phyloP scores from a whole-genome alignment of 441 rosid genomes.

The Kokia cookei region DNA sequence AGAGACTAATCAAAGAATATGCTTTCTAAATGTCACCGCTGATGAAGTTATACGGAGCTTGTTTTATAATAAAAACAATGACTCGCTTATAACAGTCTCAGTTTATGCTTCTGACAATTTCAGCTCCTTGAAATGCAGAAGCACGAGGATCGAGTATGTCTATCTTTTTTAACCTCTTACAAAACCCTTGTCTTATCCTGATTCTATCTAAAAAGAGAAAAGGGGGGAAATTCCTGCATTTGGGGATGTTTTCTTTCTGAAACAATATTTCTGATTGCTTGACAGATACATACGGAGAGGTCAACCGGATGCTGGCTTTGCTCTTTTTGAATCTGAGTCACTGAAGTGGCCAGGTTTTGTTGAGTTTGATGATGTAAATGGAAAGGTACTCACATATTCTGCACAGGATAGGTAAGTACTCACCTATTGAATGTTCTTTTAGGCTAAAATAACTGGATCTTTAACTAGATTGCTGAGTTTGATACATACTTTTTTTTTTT shows the following conservation, averaged over 20 bases:
- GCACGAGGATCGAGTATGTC: slow-evolving; percentile 43
- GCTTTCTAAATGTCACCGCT: slow-evolving; percentile 43
- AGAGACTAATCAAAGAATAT: slow-evolving; percentile 47
- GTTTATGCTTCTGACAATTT: slow-evolving; percentile 45
- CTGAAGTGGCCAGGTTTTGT: slow-evolving; percentile 82
- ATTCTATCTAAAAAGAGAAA: not conserved
- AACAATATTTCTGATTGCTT: not conserved
- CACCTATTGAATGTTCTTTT: not conserved
- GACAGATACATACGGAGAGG: slow-evolving; percentile 56
- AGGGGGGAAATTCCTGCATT: not conserved
- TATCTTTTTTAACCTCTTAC: not conserved
- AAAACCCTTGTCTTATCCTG: not conserved
- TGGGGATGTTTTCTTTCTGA: not conserved
- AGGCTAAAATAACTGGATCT: not conserved
- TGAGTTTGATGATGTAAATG: slow-evolving; percentile 80
- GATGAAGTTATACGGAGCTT: slow-evolving; percentile 49
- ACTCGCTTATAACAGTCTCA: slow-evolving; percentile 49
- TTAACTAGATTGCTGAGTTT: not conserved
- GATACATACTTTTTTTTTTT: not conserved
- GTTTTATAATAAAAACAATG: slow-evolving; percentile 53
- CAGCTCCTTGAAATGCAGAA: slow-evolving; percentile 52
- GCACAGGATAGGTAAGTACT: slow-evolving; percentile 58
- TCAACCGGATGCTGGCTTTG: slow-evolving; percentile 72
- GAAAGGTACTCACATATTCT: slow-evolving; percentile 67
- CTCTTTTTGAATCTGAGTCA: slow-evolving; percentile 66